Percentiles rank a stretch among this genome's conserved stretches.
phyloP scores from a whole-genome alignment of 1,139 yeast species.

The Candida glucosophila region DNA sequence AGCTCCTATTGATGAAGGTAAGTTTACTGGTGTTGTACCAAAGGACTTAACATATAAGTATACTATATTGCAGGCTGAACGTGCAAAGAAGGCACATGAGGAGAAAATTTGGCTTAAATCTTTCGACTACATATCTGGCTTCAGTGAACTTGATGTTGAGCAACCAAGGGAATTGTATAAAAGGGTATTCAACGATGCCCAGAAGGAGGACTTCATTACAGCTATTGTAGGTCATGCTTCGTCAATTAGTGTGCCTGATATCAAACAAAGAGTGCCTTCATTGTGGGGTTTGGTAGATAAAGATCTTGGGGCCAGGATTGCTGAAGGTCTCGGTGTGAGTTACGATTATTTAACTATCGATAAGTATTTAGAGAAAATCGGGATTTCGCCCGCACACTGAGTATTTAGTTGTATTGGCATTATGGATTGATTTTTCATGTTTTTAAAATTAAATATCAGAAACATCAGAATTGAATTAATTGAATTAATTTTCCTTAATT shows the following conservation, averaged over 20 bases:
- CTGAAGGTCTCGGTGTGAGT: conserved; percentile 25
- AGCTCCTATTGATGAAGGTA: conserved; percentile 11
- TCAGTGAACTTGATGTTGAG: conserved; percentile 32
- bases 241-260: conserved; percentile 13
- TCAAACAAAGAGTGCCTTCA: conserved; percentile 29
- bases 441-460: no score
- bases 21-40: conserved; percentile 21
- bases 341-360: conserved; percentile 8
- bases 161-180: conserved; percentile 35
- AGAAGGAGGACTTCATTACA: conserved; percentile 21
- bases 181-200: conserved; percentile 23
- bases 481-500: no score
- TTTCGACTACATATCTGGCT: conserved; percentile 29
- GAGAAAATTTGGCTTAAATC: conserved; percentile 27
- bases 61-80: conserved; percentile 15
- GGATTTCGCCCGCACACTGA: conserved; percentile 3
- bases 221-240: conserved; percentile 32
- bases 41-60: conserved; percentile 14
- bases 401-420: no score
- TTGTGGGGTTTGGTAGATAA: conserved; percentile 29
- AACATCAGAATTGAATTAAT: no score
- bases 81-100: conserved; percentile 22
- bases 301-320: conserved; percentile 23
- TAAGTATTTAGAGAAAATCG: conserved; percentile 4
- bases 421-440: no score